Percentiles rank a stretch among this genome's conserved stretches.
phyloP scores from a whole-genome alignment of 202 grass and related monocot species.

The Musa balbisiana region DNA sequence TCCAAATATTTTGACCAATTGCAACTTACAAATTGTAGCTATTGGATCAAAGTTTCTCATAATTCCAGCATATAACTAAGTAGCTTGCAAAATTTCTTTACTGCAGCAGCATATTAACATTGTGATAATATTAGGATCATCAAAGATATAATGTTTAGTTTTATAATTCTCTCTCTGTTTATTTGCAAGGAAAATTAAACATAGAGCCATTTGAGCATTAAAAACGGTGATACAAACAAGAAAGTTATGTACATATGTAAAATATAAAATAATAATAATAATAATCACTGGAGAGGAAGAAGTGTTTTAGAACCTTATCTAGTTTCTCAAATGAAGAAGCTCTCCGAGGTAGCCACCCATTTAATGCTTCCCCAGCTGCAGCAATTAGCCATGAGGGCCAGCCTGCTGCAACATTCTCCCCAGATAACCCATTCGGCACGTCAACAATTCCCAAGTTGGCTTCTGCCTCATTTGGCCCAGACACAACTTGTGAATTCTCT shows the following conservation, averaged over 20 bases:
- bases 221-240: background rate
- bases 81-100: background rate
- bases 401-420: conserved; percentile 41
- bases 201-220: background rate
- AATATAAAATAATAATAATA: background rate
- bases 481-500: conserved; percentile 18
- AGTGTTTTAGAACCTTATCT: conserved; percentile 47
- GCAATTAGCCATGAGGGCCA: conserved; percentile 78
- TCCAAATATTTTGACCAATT: background rate
- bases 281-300: conserved; percentile 8
- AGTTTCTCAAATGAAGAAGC: conserved; percentile 87
- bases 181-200: background rate
- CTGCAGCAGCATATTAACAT: background rate
- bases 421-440: conserved; percentile 37
- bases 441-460: background rate
- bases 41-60: background rate
- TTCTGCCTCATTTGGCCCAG: conserved; percentile 22
- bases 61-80: background rate
- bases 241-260: background rate
- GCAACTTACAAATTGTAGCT: background rate
- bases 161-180: background rate
- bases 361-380: conserved; percentile 67
- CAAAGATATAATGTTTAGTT: background rate
- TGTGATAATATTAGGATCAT: background rate
- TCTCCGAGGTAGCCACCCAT: conserved; percentile 68